Evolutionary conservation across 176 grass and related monocot species (phyloP), one percentile per base, ranked within the genome.

Genomic region (Carex scoparia): DNA sequence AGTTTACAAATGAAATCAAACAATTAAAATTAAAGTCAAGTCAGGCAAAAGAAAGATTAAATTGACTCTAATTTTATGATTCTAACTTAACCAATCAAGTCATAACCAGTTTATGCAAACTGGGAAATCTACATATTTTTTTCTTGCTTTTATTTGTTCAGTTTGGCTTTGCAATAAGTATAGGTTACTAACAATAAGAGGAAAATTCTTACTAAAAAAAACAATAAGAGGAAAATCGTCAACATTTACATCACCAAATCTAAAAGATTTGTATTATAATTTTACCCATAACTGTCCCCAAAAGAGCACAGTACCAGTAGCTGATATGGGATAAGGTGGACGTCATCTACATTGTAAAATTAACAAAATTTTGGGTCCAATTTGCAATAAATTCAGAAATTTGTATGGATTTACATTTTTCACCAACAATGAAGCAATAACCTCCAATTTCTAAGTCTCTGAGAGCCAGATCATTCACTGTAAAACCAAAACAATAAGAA

Each of bases 1-100:
- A 9, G 18, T 64, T 64, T 60, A 49, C 10, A 65, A 12, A 65
- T 30, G 7, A 38, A 27, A 12, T 60, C 42, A 51, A 33, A 19
- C 70, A 74, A 51, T 51, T 51, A n/a, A 48, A 74, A 74, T 27
- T 51, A 10, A 74, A 74, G n/a, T 74, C 66, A 74, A 49, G 40
- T 51, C 42, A 74, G 64, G 28, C 2, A 32, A 66, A 32, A 66
- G 30, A 66, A 66, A 14, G 3, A 51, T 14, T 49, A 49, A 66
- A 69, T 69, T 40, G 15, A 4, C 1, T 37, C 14, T 40, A 69
- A 38, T 12, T 69, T 18, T 18, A 69, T 40, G 14, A 69, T 69
- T 37, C 60, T 62, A 62, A 69, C 3, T 16, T 69, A 38, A 69
- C 66, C 66, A 69, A 40, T 69, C 33, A 15, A 40, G 18, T 69